Percentiles rank a stretch among this genome's conserved stretches.
These are phyloP conservation scores for Boletus rex-veris DNA, from an alignment of 768 basidiomycete genomes.

Conservation along the genomic window DNA sequence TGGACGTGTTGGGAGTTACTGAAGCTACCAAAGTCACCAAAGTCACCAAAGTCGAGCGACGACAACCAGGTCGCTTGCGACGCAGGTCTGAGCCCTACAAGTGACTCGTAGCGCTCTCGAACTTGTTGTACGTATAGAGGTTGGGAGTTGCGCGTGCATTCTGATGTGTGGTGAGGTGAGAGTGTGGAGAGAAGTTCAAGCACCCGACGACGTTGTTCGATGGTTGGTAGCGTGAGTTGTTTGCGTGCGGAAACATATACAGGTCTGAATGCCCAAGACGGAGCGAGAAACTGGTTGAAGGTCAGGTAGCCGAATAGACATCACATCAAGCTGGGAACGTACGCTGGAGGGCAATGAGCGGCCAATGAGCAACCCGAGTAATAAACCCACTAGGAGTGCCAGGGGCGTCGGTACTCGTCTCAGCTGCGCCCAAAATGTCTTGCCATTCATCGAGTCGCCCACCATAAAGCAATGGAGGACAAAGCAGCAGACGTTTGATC, in stretches of 20 bases:
- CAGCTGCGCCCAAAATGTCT: conserved; percentile 30
- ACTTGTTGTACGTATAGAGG: conserved; percentile 83
- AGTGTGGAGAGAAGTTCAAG: conserved; percentile 84
- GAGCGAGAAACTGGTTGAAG: conserved; percentile 22
- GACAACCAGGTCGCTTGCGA: conserved; percentile 59
- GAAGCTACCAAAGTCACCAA: conserved; percentile 38
- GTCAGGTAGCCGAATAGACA: background rate
- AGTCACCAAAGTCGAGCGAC: conserved; percentile 43
- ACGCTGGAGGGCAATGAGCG: conserved; percentile 41
- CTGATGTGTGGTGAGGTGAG: conserved; percentile 87
- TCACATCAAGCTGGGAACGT: conserved; percentile 9
- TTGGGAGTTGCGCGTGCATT: conserved; percentile 85
- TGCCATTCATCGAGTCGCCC: conserved; percentile 26
- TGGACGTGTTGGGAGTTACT: conserved; percentile 40
- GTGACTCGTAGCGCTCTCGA: conserved; percentile 75
- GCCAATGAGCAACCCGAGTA: conserved; percentile 58
- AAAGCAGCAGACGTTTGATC: background rate
- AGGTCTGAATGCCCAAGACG: conserved; percentile 55
- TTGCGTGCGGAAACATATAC: conserved; percentile 51
- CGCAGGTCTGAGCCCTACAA: conserved; percentile 74
- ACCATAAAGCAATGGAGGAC: background rate
- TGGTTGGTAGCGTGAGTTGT: conserved; percentile 69
- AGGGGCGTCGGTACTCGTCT: conserved; percentile 51
- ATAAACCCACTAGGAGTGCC: conserved; percentile 57
- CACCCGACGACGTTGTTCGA: conserved; percentile 81